Percentiles rank a stretch among this genome's conserved stretches.
Evolutionary conservation across 1,284 basidiomycete species (phyloP).

Genomic region (Ganoderma lingzhi): DNA sequence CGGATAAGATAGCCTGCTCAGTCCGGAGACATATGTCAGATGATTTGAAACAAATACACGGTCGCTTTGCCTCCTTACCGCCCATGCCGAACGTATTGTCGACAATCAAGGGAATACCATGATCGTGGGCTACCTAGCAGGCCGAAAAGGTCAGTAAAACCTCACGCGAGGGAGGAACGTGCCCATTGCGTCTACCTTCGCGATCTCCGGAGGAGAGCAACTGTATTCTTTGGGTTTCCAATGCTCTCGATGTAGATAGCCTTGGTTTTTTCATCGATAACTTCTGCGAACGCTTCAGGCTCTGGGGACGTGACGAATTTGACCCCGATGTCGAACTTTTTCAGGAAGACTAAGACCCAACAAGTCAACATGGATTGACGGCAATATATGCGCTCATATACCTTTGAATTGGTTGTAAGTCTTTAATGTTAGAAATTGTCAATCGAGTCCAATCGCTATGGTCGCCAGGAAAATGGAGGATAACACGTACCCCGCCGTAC

Average conservation of each 20-base stretch:
- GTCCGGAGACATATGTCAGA: not conserved
- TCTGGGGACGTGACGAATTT: slow-evolving; percentile 77
- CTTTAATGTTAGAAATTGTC: slow-evolving; percentile 38
- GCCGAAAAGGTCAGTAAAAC: not conserved
- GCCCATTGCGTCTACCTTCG: slow-evolving; percentile 54
- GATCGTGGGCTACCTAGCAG: slow-evolving; percentile 65
- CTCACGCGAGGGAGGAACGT: slow-evolving; percentile 24
- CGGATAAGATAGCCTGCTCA: slow-evolving; percentile 69
- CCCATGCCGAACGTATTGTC: slow-evolving; percentile 94
- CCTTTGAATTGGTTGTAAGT: slow-evolving; percentile 94
- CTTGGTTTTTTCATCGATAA: slow-evolving; percentile 82
- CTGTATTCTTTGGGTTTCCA: slow-evolving; percentile 85
- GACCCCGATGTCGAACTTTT: slow-evolving; percentile 79
- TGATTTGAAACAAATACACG: not conserved
- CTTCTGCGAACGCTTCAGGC: slow-evolving; percentile 73
- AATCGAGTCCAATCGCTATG: slow-evolving; percentile 5
- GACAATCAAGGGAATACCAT: slow-evolving; percentile 82
- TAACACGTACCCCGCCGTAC: slow-evolving; percentile 67
- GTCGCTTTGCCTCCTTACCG: slow-evolving; percentile 43
- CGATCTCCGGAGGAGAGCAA: slow-evolving; percentile 77
- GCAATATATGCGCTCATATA: slow-evolving; percentile 31
- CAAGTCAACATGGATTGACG: not conserved
- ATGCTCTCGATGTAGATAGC: slow-evolving; percentile 87
- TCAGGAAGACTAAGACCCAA: slow-evolving; percentile 64
- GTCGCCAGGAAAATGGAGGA: no score